phyloP scores from a whole-genome alignment of 441 rosid genomes.

The Eutrema salsugineum region DNA sequence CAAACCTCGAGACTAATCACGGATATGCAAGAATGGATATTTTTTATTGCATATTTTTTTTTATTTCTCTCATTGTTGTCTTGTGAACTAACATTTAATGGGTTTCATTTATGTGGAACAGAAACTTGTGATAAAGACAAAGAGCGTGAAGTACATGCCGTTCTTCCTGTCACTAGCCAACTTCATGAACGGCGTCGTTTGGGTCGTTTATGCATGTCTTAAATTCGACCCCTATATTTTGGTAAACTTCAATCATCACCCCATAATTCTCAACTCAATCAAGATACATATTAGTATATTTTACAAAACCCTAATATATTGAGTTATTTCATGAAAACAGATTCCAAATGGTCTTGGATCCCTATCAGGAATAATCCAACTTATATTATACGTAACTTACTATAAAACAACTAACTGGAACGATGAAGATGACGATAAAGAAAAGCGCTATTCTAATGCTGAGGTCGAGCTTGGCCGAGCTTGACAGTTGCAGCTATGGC shows the following conservation, averaged over 20 bases:
- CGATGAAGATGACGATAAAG: slow-evolving; percentile 35
- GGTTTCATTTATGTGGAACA: slow-evolving; percentile 29
- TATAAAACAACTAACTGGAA: slow-evolving; percentile 53
- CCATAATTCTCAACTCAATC: background rate
- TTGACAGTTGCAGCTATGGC: background rate
- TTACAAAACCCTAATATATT: background rate
- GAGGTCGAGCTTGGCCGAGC: slow-evolving; percentile 20
- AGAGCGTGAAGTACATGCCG: slow-evolving; percentile 96
- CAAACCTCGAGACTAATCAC: background rate
- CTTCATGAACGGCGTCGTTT: slow-evolving; percentile 61
- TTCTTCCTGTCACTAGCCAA: slow-evolving; percentile 65
- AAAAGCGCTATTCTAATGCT: slow-evolving; percentile 17
- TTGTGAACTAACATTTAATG: slow-evolving; percentile 15
- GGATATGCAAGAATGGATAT: background rate
- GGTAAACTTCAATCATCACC: slow-evolving; percentile 35
- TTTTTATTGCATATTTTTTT: no score
- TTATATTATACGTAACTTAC: slow-evolving; percentile 42
- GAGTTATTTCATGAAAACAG: slow-evolving; percentile 13
- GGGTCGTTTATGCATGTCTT: slow-evolving; percentile 74
- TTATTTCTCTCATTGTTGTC: background rate
- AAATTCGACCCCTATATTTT: slow-evolving; percentile 66
- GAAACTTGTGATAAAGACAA: slow-evolving; percentile 74
- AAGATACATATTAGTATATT: background rate
- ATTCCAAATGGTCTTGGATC: slow-evolving; percentile 54
- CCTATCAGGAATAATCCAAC: slow-evolving; percentile 52